Base-by-base conservation (phyloP, 2,329 filamentous ascomycete genomes). In the Teratosphaeria epicoccoides region DNA sequence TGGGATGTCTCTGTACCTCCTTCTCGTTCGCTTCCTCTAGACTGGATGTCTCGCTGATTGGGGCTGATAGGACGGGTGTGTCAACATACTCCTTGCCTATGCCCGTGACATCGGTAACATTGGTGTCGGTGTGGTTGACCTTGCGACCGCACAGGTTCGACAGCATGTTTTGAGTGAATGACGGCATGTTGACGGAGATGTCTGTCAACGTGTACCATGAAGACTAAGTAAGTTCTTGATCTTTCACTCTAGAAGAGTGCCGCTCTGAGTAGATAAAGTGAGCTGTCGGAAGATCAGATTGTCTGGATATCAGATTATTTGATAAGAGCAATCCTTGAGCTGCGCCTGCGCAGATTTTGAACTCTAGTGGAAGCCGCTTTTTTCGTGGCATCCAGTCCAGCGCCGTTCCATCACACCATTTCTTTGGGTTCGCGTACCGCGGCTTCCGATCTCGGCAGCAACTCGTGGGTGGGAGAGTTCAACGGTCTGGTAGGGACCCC, bases 11-110 rank as follows among this genome's bases (percentile, higher is more conserved):
- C 52, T 62, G 55, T 11, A 63, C 43, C 48, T 67, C 64, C 47
- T 61, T 60, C 51, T 66, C 63, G 23, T 66, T 62, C 43, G 56
- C 55, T 12, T 60, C 63, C 50, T 67, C 64, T 37, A 66, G 56
- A 44, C 61, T 64, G 24, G 61, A 48, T 17, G 51, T 60, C 51
- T 59, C 57, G 22, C 25, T 46, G 44, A 24, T 46, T 10, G 23
- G 24, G n/a, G 11, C 20, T 14, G 20, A 10, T 3, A 14, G 23
- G 12, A n/a, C 25, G 24, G 25, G 25, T n/a, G 44, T 46, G 12
- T 24, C 25, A 20, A 14, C 33, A 17, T 40, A 40, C 33, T 46
- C 44, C 25, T 46, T 46, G 11, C 44, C 44, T 3, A 25, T 22
- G 12, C 24, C 25, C 11, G 24, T 28, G 4, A 46, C 24, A 17